Conservation (phyloP, 441 rosid genomes). For the Hura crepitans region DNA sequence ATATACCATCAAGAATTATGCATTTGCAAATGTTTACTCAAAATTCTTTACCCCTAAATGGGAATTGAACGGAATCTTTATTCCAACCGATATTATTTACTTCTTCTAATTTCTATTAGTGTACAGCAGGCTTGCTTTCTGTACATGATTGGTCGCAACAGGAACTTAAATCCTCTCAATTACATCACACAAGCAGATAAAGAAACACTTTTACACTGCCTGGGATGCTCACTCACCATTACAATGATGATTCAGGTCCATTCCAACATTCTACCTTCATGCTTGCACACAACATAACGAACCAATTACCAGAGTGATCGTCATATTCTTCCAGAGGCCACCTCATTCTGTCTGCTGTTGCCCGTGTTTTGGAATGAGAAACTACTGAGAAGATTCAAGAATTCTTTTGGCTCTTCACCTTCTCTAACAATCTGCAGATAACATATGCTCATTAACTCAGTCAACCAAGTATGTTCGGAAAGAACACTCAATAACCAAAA, state of each 20-base stretch:
- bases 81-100: slow-evolving; percentile 30
- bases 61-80: slow-evolving; percentile 16
- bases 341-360: slow-evolving; percentile 13
- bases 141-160: slow-evolving; percentile 31
- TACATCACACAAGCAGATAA: slow-evolving; percentile 40
- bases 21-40: not conserved
- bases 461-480: not conserved
- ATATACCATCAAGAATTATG: not conserved
- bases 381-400: slow-evolving; percentile 29
- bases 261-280: not conserved
- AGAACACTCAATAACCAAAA: not conserved
- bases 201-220: slow-evolving; percentile 26
- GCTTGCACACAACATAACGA: not conserved
- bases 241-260: slow-evolving; percentile 17
- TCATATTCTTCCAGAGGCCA: not conserved
- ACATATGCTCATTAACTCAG: slow-evolving; percentile 7
- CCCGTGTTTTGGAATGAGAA: slow-evolving; percentile 34
- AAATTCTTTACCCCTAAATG: not conserved
- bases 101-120: slow-evolving; percentile 24
- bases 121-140: slow-evolving; percentile 33
- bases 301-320: slow-evolving; percentile 7
- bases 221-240: slow-evolving; percentile 35
- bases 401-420: slow-evolving; percentile 45
- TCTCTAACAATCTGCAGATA: slow-evolving; percentile 38
- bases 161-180: slow-evolving; percentile 13